phyloP scores from a whole-genome alignment of 1,284 basidiomycete genomes.

The Xerocomus cyaneibrunnescens region DNA sequence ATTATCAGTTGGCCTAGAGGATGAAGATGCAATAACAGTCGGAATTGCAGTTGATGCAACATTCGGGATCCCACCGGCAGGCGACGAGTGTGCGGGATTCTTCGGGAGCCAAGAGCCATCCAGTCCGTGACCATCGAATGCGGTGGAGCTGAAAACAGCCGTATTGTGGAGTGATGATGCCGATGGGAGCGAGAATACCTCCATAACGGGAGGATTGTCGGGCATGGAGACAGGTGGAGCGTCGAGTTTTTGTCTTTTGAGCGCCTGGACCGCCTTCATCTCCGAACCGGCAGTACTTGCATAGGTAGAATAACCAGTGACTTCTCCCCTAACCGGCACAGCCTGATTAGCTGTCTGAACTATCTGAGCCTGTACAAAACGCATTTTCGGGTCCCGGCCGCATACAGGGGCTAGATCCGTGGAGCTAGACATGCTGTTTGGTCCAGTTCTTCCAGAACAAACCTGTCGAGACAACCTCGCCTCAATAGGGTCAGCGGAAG shows the following conservation, averaged over 20 bases:
- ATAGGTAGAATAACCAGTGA: background rate
- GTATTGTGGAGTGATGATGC: background rate
- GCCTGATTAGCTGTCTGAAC: slow-evolving; percentile 4
- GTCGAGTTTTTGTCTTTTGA: background rate
- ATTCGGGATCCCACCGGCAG: background rate
- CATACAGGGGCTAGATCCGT: slow-evolving; percentile 5
- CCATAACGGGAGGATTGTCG: slow-evolving; percentile 1
- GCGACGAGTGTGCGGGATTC: background rate
- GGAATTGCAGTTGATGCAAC: background rate
- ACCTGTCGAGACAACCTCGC: background rate
- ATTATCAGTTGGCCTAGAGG: background rate
- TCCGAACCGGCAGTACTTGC: background rate
- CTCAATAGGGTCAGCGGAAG: background rate
- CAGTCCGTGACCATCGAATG: slow-evolving; percentile 10
- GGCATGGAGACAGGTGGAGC: background rate
- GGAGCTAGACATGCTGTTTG: slow-evolving; percentile 12
- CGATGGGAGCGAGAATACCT: background rate
- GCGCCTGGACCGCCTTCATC: background rate
- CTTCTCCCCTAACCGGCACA: slow-evolving; percentile 1
- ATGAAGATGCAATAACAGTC: background rate
- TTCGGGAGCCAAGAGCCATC: background rate
- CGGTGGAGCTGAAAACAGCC: slow-evolving; percentile 9
- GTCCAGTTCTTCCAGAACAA: background rate
- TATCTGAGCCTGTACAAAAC: background rate
- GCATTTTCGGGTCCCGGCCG: background rate